Conservation (phyloP, 306 rosid species). For the Adenanthera pavonina region DNA sequence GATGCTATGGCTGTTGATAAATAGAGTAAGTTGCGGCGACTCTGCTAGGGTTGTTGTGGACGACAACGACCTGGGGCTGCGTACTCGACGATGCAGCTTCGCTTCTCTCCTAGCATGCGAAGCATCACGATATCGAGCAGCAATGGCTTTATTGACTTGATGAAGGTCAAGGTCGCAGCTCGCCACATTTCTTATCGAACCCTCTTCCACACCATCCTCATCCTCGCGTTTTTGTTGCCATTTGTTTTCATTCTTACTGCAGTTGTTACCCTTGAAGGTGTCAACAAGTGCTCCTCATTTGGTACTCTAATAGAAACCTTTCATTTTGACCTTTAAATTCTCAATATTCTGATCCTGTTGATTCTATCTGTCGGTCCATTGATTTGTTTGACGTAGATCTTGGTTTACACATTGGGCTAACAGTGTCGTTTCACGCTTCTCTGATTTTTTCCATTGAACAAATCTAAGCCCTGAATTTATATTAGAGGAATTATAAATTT, state of each 20-base stretch:
- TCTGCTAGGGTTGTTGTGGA: constrained; percentile 42
- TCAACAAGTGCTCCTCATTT: constrained; percentile 98
- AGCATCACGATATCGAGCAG: constrained; percentile 99
- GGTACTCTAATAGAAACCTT: constrained; percentile 58
- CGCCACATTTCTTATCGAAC: constrained; percentile 99
- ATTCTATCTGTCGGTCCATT: constrained; percentile 19
- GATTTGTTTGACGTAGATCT: constrained; percentile 48
- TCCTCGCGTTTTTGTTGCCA: constrained; percentile 96
- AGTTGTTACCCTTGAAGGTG: constrained; percentile 99
- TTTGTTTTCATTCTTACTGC: constrained; percentile 99
- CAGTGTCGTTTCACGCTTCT: neutral
- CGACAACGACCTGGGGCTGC: constrained; percentile 69
- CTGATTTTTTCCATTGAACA: neutral
- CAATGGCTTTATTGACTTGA: constrained; percentile 99
- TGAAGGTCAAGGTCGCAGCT: constrained; percentile 99
- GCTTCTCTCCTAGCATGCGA: constrained; percentile 99
- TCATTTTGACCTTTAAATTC: neutral
- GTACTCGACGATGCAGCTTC: constrained; percentile 99
- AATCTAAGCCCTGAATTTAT: constrained; percentile 14
- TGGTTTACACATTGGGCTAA: constrained; percentile 33
- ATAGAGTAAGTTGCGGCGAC: constrained; percentile 38
- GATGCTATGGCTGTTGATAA: constrained; percentile 47
- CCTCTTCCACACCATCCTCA: constrained; percentile 95
- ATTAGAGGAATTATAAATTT: constrained; percentile 23
- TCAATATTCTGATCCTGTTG: constrained; percentile 3